Evolutionary conservation across 106 monocot genomes (phyloP), one percentile per base, ranked within the genome.

Genomic region (Chionographis japonica): DNA sequence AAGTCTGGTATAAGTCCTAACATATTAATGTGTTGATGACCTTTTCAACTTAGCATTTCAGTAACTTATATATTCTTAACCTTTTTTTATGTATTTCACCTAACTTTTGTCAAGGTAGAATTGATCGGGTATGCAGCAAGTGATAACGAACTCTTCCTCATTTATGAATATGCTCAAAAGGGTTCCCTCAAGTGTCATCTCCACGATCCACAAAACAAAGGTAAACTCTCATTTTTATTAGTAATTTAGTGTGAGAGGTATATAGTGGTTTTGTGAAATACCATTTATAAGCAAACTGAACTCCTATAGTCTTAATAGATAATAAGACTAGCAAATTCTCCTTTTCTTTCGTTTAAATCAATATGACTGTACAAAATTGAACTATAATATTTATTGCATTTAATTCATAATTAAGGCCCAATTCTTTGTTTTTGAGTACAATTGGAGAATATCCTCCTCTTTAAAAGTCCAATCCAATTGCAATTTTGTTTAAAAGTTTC

Each of bases 101-200:
- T 68, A 54, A 68, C 56, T 67, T 92, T 90, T 92, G 70, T 98
- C 97, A 90, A 98, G 97, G 92, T 98, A 93, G 97, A 98, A 71
- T 85, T 98, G 87, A 98, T 98, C 79, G 97, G 97, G 72, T 93
- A 92, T 83, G 89, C 92, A 70, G 86, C 92, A 65, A 92, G 83
- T 40, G 59, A 61, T 55, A 87, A 85, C 53, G 97, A 92, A 52
- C 87, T 98, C 55, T 98, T 89, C 69, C 87, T 98, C 8, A 63
- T 98, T 27, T 98, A 98, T 80, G 97, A 92, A 62, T 98, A 92
- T 75, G 92, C 97, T 83, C 89, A 98, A 83, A 97, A 89, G 37
- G 92, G 97, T 39, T 85, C 97, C 36, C 87, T 98, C 52, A 98
- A 79, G 71, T 85, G 74, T 75, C 92, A 98, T 85, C 72, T 98